Evolutionary conservation across 805 yeast species (phyloP).

Genomic region (Allodekkera sacchari): DNA sequence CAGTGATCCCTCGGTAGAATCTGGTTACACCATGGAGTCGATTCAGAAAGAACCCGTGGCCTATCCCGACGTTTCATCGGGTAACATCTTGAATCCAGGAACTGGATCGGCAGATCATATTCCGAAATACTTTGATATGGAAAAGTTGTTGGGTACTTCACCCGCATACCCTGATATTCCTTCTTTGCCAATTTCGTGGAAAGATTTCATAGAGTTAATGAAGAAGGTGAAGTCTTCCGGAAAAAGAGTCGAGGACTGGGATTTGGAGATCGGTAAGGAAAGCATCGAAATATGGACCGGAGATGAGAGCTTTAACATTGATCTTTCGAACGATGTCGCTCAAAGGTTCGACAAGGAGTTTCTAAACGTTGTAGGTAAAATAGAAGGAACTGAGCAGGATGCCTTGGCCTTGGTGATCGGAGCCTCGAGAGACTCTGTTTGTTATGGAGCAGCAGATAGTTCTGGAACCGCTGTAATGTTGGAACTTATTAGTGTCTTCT

Average conservation of each 20-base stretch:
- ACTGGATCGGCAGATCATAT: constrained; percentile 33
- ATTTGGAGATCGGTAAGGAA: constrained; percentile 15
- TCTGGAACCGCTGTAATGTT: constrained; percentile 70
- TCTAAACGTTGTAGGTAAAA: constrained; percentile 73
- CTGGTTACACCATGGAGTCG: constrained; percentile 30
- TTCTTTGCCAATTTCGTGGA: constrained; percentile 67
- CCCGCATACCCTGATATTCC: constrained; percentile 62
- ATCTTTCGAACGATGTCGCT: constrained; percentile 31
- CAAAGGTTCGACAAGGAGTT: constrained; percentile 51
- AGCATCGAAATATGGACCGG: constrained; percentile 39
- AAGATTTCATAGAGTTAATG: constrained; percentile 48
- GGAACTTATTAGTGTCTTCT: constrained; percentile 62
- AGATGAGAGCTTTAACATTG: constrained; percentile 17
- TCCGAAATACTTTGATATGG: constrained; percentile 31
- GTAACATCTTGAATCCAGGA: constrained; percentile 78
- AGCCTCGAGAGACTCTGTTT: constrained; percentile 65
- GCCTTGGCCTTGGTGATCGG: constrained; percentile 71
- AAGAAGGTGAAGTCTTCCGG: constrained; percentile 31
- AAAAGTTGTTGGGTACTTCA: constrained; percentile 36
- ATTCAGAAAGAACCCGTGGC: constrained; percentile 53
- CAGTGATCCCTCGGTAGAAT: constrained; percentile 27
- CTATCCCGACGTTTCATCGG: constrained; percentile 50
- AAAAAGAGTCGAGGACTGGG: constrained; percentile 28
- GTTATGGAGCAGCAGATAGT: constrained; percentile 65
- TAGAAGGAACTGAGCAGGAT: constrained; percentile 73